Conservation (phyloP, 2,329 filamentous ascomycete genomes). For the Aspergillus brunneoviolaceus region DNA sequence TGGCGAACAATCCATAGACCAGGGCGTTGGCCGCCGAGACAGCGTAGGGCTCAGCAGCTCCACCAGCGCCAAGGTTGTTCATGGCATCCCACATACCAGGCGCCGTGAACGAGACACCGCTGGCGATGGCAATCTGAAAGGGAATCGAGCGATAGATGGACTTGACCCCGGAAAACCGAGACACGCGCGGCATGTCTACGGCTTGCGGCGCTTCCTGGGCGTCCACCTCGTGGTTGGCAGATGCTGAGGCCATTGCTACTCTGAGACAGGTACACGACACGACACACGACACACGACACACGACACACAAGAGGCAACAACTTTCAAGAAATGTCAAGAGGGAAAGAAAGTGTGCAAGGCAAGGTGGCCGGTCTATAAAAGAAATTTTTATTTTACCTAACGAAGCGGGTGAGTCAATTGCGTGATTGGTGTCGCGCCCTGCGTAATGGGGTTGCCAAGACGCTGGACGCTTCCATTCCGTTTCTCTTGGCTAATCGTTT, state of each 20-base stretch:
- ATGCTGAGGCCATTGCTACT: neutral
- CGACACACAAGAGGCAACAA: neutral
- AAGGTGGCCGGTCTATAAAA: neutral
- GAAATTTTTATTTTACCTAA: neutral
- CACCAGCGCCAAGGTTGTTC: conserved; percentile 14
- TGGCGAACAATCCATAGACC: conserved; percentile 11
- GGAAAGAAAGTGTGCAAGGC: neutral
- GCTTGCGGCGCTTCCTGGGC: neutral
- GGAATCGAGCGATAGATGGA: conserved; percentile 9
- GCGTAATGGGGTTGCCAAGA: neutral
- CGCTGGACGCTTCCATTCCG: too few species aligned
- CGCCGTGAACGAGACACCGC: conserved; percentile 14
- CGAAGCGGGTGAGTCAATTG: neutral
- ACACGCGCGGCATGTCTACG: neutral
- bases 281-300: neutral
- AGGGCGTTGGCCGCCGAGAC: conserved; percentile 12
- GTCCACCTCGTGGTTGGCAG: neutral
- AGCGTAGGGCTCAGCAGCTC: conserved; percentile 14
- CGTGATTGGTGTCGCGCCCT: neutral
- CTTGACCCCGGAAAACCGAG: neutral
- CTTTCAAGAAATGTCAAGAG: neutral
- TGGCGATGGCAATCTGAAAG: conserved; percentile 16
- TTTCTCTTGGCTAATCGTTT: too few species aligned
- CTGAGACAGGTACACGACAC: neutral
- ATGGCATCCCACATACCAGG: conserved; percentile 16